Conservation (phyloP, 805 yeast species). For the Pichia nakasei region DNA sequence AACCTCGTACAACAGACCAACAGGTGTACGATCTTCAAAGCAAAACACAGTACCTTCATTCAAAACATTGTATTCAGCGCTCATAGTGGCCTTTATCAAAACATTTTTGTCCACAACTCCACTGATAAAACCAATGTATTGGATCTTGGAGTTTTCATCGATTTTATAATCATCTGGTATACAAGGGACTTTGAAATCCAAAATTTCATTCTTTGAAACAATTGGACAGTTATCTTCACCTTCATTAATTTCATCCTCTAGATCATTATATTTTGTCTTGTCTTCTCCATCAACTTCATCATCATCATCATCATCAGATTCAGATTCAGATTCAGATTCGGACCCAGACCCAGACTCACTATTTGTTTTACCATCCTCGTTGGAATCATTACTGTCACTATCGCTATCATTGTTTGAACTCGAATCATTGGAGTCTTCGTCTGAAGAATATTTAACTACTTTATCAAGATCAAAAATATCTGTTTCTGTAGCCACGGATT, state of each 20-base stretch:
- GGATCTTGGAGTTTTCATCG: slow-evolving; percentile 53
- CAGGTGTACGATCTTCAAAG: slow-evolving; percentile 54
- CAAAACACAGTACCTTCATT: slow-evolving; percentile 78
- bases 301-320: slow-evolving; percentile 14
- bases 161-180: slow-evolving; percentile 62
- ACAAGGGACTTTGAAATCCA: slow-evolving; percentile 56
- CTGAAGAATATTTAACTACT: slow-evolving; percentile 17
- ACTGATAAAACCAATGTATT: slow-evolving; percentile 59
- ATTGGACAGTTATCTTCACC: slow-evolving; percentile 50
- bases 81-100: slow-evolving; percentile 58
- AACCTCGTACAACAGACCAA: slow-evolving; percentile 80
- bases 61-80: slow-evolving; percentile 80
- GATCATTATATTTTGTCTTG: slow-evolving; percentile 4
- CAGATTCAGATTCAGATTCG: slow-evolving; percentile 20
- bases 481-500: background rate
- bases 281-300: slow-evolving; percentile 17
- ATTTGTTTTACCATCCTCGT: background rate
- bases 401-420: background rate
- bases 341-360: slow-evolving; percentile 13
- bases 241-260: slow-evolving; percentile 26
- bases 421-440: slow-evolving; percentile 9
- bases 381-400: background rate
- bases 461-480: slow-evolving; percentile 15
- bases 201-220: slow-evolving; percentile 65
- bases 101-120: slow-evolving; percentile 66